Evolutionary conservation across 352 stramenopile species (phyloP).

Genomic region (Thraustochytrium striatum): DNA sequence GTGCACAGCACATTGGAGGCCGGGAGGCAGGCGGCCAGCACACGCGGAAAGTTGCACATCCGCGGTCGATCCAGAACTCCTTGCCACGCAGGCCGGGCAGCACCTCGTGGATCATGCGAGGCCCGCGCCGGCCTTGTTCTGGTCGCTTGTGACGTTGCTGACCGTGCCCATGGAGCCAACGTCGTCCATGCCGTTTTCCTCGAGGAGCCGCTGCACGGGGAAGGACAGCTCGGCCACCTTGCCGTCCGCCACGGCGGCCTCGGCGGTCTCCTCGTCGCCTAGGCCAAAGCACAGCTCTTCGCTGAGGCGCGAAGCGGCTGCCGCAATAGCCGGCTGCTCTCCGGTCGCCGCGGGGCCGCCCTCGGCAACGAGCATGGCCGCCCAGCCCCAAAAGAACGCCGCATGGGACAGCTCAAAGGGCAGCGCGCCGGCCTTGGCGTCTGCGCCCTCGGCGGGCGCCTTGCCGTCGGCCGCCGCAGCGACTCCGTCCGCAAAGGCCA

Average conservation of each 20-base stretch:
- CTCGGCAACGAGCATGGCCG: neutral
- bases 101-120: slow-evolving; percentile 10
- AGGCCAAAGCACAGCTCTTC: slow-evolving; percentile 5
- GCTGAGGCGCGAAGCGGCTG: neutral
- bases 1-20: slow-evolving; percentile 16
- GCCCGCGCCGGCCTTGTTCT: neutral
- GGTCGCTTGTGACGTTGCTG: neutral
- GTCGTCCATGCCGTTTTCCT: slow-evolving; percentile 30
- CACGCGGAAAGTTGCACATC: slow-evolving; percentile 2
- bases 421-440: neutral
- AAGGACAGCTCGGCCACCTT: neutral
- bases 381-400: slow-evolving; percentile 12
- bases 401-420: neutral
- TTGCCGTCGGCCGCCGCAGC: neutral
- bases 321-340: neutral
- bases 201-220: neutral
- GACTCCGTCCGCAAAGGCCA: neutral
- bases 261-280: neutral
- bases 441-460: neutral
- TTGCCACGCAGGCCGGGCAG: slow-evolving; percentile 18
- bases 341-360: neutral
- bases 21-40: slow-evolving; percentile 19
- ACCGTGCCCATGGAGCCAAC: slow-evolving; percentile 19
- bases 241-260: neutral
- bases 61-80: slow-evolving; percentile 36